Percentiles rank a stretch among this genome's conserved stretches.
These are phyloP conservation scores for Sporothrix sp. DNA, from an alignment of 2,329 filamentous ascomycete genomes.

Conservation along the genomic window DNA sequence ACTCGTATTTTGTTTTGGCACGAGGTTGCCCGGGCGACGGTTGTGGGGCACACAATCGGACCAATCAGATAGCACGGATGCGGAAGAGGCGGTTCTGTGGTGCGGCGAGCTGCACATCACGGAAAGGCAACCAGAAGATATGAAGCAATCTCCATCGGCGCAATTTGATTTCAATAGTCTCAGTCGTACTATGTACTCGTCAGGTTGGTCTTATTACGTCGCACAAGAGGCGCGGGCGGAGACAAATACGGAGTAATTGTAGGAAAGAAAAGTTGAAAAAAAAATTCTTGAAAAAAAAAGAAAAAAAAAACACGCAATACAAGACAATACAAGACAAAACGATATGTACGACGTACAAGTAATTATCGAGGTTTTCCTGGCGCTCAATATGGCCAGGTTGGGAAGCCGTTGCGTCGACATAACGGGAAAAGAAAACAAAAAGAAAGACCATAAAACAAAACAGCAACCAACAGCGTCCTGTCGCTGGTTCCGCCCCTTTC, in stretches of 20 bases:
- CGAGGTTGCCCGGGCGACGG: constrained; percentile 7
- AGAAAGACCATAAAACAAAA: background rate
- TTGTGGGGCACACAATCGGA: background rate
- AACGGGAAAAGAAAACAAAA: background rate
- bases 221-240: background rate
- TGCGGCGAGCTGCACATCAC: background rate
- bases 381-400: no score
- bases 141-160: no score
- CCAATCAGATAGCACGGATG: constrained; percentile 11
- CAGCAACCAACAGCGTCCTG: background rate
- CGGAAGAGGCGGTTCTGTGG: background rate
- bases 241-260: background rate
- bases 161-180: no score
- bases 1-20: constrained; percentile 9
- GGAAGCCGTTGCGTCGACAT: background rate
- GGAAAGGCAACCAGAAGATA: no score
- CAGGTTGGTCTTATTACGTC: no score
- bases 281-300: background rate
- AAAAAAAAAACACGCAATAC: background rate
- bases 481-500: background rate
- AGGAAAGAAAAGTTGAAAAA: background rate
- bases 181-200: no score
- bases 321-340: background rate
- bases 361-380: no score
- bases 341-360: background rate